Conservation (phyloP, 2,329 filamentous ascomycete genomes). For the Macrophomina pseudophaseolina region DNA sequence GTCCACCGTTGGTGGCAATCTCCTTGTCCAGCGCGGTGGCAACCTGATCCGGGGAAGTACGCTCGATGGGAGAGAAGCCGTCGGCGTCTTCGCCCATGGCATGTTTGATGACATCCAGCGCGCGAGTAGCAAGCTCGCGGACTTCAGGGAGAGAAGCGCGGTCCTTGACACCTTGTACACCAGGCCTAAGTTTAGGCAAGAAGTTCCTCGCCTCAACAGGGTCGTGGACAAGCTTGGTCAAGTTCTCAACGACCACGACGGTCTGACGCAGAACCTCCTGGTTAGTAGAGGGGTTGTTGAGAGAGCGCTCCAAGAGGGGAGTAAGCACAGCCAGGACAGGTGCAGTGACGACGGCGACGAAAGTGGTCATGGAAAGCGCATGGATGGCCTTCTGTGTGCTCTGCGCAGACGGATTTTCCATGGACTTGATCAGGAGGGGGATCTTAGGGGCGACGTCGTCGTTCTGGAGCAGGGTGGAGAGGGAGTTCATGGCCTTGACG, state of each 20-base stretch:
- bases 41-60: constrained; percentile 74
- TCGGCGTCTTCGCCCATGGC: constrained; percentile 74
- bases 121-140: constrained; percentile 82
- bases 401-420: constrained; percentile 90
- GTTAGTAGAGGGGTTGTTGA: constrained; percentile 87
- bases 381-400: constrained; percentile 95
- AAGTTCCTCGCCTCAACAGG: constrained; percentile 94
- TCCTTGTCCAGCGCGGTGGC: constrained; percentile 75
- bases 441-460: constrained; percentile 94
- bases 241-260: constrained; percentile 94
- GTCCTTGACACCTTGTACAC: constrained; percentile 86
- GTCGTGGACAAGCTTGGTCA: constrained; percentile 97
- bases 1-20: constrained; percentile 71
- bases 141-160: constrained; percentile 94
- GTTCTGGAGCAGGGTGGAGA: constrained; percentile 90
- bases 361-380: constrained; percentile 96
- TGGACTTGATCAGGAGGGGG: constrained; percentile 88
- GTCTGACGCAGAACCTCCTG: constrained; percentile 96
- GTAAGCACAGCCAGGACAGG: constrained; percentile 94
- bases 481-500: constrained; percentile 86
- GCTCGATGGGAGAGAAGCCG: constrained; percentile 68
- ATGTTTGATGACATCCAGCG: constrained; percentile 85
- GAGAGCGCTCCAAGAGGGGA: constrained; percentile 88
- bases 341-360: constrained; percentile 93
- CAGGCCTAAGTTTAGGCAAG: constrained; percentile 90